These are phyloP conservation scores for Effrenium voratum DNA, from an alignment of 73 alveolate genomes.

Conservation along the genomic window DNA sequence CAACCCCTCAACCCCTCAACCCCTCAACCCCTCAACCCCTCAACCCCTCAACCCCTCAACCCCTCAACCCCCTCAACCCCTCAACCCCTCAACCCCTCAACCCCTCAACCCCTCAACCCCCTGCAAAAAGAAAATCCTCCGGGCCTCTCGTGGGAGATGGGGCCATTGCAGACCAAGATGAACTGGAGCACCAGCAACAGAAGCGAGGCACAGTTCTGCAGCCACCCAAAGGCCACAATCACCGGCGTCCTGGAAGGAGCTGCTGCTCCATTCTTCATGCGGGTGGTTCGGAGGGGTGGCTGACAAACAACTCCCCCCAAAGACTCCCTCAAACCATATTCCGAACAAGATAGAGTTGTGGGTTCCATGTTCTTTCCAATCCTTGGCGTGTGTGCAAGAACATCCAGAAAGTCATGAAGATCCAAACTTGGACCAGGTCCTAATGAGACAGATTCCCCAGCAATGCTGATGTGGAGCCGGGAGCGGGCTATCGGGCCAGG, in stretches of 20 bases:
- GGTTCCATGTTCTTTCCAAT: too few species aligned
- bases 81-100: background rate
- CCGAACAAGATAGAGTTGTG: too few species aligned
- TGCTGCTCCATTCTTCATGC: too few species aligned
- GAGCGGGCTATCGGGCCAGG: too few species aligned
- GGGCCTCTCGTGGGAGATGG: background rate
- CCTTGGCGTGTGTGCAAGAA: too few species aligned
- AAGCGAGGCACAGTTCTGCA: constrained; percentile 21
- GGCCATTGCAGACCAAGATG: background rate
- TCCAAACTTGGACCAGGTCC: too few species aligned
- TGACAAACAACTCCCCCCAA: too few species aligned
- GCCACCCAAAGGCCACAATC: constrained; percentile 11
- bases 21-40: background rate
- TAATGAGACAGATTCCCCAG: too few species aligned
- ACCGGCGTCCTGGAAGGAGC: background rate
- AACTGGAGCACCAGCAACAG: constrained; percentile 37
- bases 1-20: background rate
- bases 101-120: background rate
- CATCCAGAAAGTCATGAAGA: too few species aligned
- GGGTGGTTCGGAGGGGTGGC: too few species aligned
- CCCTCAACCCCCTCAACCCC: background rate
- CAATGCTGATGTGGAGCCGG: too few species aligned
- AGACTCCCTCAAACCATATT: too few species aligned
- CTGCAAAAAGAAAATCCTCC: background rate
- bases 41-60: background rate